Base-by-base conservation (phyloP, 2,329 filamentous ascomycete genomes). In the Fusarium pseudoanthophilum region DNA sequence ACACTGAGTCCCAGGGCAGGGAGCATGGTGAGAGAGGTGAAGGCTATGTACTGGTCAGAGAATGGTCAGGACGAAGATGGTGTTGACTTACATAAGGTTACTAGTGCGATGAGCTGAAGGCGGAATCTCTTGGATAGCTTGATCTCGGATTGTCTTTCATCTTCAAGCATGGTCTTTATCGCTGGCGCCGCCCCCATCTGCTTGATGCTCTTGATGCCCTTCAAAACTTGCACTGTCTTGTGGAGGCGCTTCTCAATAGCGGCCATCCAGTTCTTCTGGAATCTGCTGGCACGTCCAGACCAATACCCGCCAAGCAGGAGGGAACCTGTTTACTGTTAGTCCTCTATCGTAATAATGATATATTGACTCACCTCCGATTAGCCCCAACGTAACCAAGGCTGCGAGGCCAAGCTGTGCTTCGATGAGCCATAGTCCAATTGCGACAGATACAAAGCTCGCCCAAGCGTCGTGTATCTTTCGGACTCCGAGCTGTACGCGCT, bases 231-330 rank as follows among this genome's bases (percentile, higher is more conserved):
- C 4, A 55, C 51, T 10, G 51, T 55, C 15, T 40, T 40, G 34
- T 55, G 51, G 1, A 55, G 34, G 2, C 51, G 51, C 14, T 40
- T 55, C 34, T 55, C 51, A 13, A 55, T 55, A 4, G 51, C 51
- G 3, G 26, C 24, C 51, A 55, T 55, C 51, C 51, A 55, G 15
- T 40, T 55, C 18, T 55, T 55, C 4, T 55, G 51, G 15, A 55
- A 55, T 1, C 51, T 55, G 1, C 51, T 55, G 1, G 51, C 51
- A 2, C 51, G 51, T n/a, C 51, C 51, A 18, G 51, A 55, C 51
- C 51, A 55, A 14, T 55, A 55, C 0, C 51, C 51, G 0, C 34
- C 51, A 10, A 55, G 51, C 20, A 55, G 1, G 0, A 55, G 0
- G 0, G 51, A 55, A 7, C 34, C 51, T 53, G 1, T 21, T 2